phyloP scores from a whole-genome alignment of 371 early-diverging fungal species.

The Parasitella parasitica region DNA sequence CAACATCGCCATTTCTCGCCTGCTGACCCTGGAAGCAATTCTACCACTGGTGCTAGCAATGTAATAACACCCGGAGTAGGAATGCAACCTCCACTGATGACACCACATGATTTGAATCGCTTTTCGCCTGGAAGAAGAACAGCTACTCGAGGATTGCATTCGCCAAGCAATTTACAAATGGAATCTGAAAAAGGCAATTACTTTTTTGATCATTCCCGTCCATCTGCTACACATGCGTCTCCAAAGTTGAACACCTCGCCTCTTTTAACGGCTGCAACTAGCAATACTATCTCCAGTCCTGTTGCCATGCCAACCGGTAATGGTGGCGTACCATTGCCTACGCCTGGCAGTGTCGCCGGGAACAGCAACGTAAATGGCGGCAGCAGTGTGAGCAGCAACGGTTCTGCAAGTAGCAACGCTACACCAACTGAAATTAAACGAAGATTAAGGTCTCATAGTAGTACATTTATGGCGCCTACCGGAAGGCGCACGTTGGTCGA shows the following conservation, averaged over 20 bases:
- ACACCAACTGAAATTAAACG: conserved; percentile 1
- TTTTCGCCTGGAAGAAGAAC: conserved; percentile 17
- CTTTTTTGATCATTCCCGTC: conserved; percentile 15
- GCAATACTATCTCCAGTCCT: background rate
- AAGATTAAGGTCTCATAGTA: conserved; percentile 11
- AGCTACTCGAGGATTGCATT: background rate
- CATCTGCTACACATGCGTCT: background rate
- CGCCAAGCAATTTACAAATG: conserved; percentile 1
- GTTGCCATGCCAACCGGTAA: background rate
- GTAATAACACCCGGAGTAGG: background rate
- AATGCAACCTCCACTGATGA: background rate
- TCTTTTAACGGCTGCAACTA: background rate
- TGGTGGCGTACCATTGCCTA: background rate
- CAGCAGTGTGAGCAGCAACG: background rate
- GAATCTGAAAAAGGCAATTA: conserved; percentile 23
- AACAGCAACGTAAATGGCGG: background rate
- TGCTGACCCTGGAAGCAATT: background rate
- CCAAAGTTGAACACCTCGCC: background rate
- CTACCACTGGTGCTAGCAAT: background rate
- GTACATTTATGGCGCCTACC: background rate
- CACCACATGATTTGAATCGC: conserved; percentile 13
- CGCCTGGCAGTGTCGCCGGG: background rate
- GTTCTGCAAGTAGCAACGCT: background rate
- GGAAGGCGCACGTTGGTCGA: conserved; percentile 1
- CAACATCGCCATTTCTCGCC: background rate